Percentiles rank a stretch among this genome's conserved stretches.
phyloP scores from a whole-genome alignment of 129 eudicot genomes.

The Cynara cardunculus region DNA sequence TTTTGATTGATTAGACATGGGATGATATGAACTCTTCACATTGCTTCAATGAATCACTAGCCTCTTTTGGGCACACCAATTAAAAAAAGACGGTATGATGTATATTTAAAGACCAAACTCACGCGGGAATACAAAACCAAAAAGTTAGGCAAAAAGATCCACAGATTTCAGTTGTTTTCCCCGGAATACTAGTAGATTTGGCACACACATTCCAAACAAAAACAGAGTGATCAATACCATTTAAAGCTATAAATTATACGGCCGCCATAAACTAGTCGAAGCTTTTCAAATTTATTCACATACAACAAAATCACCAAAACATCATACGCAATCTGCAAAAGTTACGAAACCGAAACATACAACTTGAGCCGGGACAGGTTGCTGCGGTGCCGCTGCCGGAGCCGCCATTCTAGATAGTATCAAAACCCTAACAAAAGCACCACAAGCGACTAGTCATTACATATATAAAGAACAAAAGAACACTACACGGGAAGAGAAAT shows the following conservation, averaged over 20 bases:
- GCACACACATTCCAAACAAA: not conserved
- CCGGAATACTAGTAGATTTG: not conserved
- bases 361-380: conserved; percentile 64
- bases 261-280: not conserved
- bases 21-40: not conserved
- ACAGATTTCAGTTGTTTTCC: not conserved
- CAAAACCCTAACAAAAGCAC: conserved; percentile 23
- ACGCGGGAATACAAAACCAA: not conserved
- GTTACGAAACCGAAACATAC: conserved; percentile 35
- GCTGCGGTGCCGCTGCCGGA: conserved; percentile 43
- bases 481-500: not conserved
- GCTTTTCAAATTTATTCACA: not conserved
- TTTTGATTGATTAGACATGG: not conserved
- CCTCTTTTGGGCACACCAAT: not conserved
- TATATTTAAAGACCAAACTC: not conserved
- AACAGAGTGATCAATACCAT: not conserved
- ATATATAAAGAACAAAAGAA: not conserved
- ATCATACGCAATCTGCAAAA: not conserved
- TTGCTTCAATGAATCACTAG: not conserved
- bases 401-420: conserved; percentile 42
- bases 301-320: not conserved
- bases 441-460: not conserved
- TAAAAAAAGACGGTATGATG: not conserved
- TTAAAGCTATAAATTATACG: conserved; percentile 5
- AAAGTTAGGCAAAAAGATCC: not conserved